Conservation (phyloP, 768 basidiomycete genomes). For the Psilocybe tampanensis region DNA sequence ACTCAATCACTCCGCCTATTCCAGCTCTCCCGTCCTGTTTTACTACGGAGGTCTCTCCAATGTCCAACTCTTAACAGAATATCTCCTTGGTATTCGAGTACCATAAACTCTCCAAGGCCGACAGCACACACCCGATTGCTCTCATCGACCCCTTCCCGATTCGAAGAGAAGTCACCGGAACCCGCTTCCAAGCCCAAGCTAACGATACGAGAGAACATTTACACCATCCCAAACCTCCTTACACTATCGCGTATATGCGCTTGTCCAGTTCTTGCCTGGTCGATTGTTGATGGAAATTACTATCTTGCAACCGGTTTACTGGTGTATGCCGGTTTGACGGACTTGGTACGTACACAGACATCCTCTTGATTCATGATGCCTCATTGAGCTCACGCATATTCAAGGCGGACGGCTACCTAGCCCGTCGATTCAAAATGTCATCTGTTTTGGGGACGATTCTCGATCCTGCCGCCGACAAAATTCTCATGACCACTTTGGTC, state of each 20-base stretch:
- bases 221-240: slow-evolving; percentile 90
- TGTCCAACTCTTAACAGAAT: neutral
- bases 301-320: slow-evolving; percentile 80
- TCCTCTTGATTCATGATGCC: neutral
- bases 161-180: slow-evolving; percentile 13
- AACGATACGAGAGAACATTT: slow-evolving; percentile 79
- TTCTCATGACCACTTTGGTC: slow-evolving; percentile 91
- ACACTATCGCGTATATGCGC: slow-evolving; percentile 87
- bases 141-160: slow-evolving; percentile 23
- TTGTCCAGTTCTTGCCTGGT: slow-evolving; percentile 92
- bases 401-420: slow-evolving; percentile 90
- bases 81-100: neutral
- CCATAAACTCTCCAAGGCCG: neutral
- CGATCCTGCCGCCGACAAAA: slow-evolving; percentile 97
- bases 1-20: slow-evolving; percentile 19
- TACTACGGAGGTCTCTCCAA: neutral
- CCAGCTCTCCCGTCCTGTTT: slow-evolving; percentile 11
- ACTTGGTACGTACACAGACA: slow-evolving; percentile 63
- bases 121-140: slow-evolving; percentile 9
- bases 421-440: slow-evolving; percentile 82
- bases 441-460: slow-evolving; percentile 95
- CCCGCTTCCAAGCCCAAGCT: slow-evolving; percentile 27
- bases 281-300: slow-evolving; percentile 82
- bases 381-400: slow-evolving; percentile 3
- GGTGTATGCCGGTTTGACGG: slow-evolving; percentile 90